phyloP scores from a whole-genome alignment of 352 stramenopile species.

The Saprolegnia diclina region DNA sequence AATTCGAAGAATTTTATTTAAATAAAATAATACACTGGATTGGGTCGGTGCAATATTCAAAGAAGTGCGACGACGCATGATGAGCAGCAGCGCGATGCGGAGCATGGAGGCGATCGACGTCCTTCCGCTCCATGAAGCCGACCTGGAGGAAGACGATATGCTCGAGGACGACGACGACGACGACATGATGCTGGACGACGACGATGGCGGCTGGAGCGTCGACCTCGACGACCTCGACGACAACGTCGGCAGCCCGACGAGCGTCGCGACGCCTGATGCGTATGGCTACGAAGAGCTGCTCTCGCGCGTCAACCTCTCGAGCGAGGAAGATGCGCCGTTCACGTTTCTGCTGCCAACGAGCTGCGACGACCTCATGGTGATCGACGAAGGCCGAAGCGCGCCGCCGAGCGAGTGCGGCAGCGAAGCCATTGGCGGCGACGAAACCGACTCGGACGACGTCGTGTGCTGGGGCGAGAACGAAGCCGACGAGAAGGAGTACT shows the following conservation, averaged over 20 bases:
- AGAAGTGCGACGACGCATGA: background rate
- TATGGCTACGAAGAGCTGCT: conserved; percentile 50
- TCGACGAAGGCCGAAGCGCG: conserved; percentile 35
- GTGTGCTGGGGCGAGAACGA: conserved; percentile 21
- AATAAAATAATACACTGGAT: conserved; percentile 41
- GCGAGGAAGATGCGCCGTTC: background rate
- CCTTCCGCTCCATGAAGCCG: background rate
- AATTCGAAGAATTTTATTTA: conserved; percentile 21
- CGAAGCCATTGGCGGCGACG: background rate
- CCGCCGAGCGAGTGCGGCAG: background rate
- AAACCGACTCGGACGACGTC: background rate
- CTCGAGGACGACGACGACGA: conserved; percentile 28
- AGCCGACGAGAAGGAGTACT: conserved; percentile 45
- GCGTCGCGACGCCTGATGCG: background rate
- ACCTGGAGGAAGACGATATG: background rate
- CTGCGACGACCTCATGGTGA: conserved; percentile 52
- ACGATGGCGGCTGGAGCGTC: background rate
- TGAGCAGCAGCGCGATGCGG: background rate
- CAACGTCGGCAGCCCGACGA: background rate
- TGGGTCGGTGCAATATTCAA: conserved; percentile 31
- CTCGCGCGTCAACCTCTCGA: conserved; percentile 39
- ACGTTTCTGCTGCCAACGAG: conserved; percentile 27
- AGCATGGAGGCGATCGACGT: background rate
- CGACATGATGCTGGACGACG: background rate
- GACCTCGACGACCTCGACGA: background rate